Evolutionary conservation across 2,329 filamentous ascomycete species (phyloP).

Genomic region (Colletotrichum caudatum): DNA sequence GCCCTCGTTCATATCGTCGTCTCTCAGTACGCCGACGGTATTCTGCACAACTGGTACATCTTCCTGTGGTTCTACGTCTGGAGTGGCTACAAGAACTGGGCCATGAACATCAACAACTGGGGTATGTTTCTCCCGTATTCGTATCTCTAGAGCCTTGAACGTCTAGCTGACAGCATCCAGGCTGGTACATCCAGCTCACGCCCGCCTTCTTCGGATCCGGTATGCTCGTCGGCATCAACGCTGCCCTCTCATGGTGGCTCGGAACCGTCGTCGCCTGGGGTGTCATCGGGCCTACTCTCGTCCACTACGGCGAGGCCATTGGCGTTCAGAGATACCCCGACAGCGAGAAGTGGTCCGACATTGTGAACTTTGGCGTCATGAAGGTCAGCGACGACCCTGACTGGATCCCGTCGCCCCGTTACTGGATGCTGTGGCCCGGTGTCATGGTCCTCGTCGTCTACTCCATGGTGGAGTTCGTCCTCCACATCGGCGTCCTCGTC

Average conservation of each 20-base stretch:
- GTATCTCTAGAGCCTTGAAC: background rate
- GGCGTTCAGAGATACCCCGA: slow-evolving; percentile 53
- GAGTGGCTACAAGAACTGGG: slow-evolving; percentile 62
- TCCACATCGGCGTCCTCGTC: slow-evolving; percentile 54
- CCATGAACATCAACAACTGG: slow-evolving; percentile 69
- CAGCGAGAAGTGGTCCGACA: slow-evolving; percentile 47
- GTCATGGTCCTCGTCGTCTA: slow-evolving; percentile 58
- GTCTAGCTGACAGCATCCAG: background rate
- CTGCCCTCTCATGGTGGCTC: slow-evolving; percentile 67
- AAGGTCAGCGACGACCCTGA: slow-evolving; percentile 45
- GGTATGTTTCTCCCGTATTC: slow-evolving; percentile 42
- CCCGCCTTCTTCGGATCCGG: slow-evolving; percentile 71
- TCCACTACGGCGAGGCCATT: slow-evolving; percentile 63
- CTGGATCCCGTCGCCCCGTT: slow-evolving; percentile 53
- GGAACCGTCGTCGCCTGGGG: slow-evolving; percentile 69
- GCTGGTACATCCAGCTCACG: slow-evolving; percentile 70
- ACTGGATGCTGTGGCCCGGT: slow-evolving; percentile 59
- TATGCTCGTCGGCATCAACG: slow-evolving; percentile 63
- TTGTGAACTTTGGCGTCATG: slow-evolving; percentile 50
- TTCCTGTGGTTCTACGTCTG: slow-evolving; percentile 67
- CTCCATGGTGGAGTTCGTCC: slow-evolving; percentile 55
- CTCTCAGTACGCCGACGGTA: slow-evolving; percentile 69
- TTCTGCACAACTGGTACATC: slow-evolving; percentile 69
- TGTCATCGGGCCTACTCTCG: slow-evolving; percentile 61
- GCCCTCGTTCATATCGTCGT: slow-evolving; percentile 66